A percentile compares a stretch with the other conserved stretches of the same genome.
These are phyloP conservation scores for Thymus quinquecostatus DNA, from an alignment of 257 asterid genomes.

Conservation along the genomic window DNA sequence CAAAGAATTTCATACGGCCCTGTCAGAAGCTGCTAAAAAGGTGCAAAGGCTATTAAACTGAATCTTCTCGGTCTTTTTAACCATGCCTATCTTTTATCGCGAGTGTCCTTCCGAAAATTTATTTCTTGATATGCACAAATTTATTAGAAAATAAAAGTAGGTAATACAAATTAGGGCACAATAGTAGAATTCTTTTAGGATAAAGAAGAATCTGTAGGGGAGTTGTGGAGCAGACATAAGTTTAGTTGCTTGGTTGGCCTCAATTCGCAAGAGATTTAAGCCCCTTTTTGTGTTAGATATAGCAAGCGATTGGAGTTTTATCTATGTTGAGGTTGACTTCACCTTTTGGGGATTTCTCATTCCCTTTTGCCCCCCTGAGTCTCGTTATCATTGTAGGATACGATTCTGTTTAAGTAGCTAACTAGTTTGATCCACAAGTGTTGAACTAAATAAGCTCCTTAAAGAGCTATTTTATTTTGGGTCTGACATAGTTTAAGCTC, in stretches of 20 bases:
- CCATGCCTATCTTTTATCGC: slow-evolving; percentile 6
- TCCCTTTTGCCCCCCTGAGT: background rate
- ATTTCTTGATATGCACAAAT: background rate
- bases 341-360: background rate
- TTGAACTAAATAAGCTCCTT: slow-evolving; percentile 24
- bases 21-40: slow-evolving; percentile 79
- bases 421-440: slow-evolving; percentile 18
- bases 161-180: background rate
- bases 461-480: slow-evolving; percentile 1
- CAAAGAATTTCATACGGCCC: slow-evolving; percentile 68
- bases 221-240: background rate
- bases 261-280: background rate
- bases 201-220: background rate
- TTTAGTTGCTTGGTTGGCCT: background rate
- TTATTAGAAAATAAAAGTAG: background rate
- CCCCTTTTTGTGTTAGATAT: background rate
- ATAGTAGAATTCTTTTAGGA: background rate
- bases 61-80: slow-evolving; percentile 25
- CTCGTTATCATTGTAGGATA: background rate
- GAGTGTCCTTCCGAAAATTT: slow-evolving; percentile 3
- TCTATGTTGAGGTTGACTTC: background rate
- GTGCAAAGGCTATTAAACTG: slow-evolving; percentile 37
- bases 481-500: slow-evolving; percentile 6
- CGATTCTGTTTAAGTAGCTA: slow-evolving; percentile 14
- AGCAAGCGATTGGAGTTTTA: background rate